phyloP scores from a whole-genome alignment of 2,329 filamentous ascomycete species.

The Colletotrichum sp. region DNA sequence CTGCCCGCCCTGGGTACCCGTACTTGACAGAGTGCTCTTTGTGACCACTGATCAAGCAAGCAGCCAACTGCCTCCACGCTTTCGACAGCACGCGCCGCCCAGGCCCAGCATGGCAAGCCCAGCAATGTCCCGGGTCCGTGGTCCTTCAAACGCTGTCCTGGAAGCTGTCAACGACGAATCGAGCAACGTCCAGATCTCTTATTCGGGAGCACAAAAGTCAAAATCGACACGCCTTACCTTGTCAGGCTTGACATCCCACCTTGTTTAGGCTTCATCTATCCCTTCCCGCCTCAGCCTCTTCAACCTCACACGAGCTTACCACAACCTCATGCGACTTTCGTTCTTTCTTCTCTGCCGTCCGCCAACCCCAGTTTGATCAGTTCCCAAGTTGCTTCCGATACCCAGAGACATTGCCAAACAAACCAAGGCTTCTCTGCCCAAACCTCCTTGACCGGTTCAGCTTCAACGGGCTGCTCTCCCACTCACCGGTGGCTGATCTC shows the following conservation, averaged over 20 bases:
- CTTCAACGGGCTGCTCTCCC: neutral
- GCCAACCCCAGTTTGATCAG: neutral
- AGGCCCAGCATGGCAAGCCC: constrained; percentile 2
- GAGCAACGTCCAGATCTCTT: constrained; percentile 18
- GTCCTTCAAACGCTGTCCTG: constrained; percentile 8
- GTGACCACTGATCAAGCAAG: neutral
- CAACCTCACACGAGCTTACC: neutral
- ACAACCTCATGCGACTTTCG: neutral
- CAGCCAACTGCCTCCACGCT: neutral
- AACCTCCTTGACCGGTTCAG: neutral
- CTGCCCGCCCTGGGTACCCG: neutral
- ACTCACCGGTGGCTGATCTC: neutral
- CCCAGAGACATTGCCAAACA: neutral
- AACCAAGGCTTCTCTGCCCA: neutral
- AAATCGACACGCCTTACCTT: constrained; percentile 17
- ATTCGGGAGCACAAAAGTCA: constrained; percentile 19
- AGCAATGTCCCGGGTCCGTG: neutral
- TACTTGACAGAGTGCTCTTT: neutral
- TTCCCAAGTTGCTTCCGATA: neutral
- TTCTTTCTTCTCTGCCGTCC: neutral
- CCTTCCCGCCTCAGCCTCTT: constrained; percentile 13
- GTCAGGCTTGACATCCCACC: constrained; percentile 17
- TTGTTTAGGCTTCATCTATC: neutral
- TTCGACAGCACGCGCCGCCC: neutral
- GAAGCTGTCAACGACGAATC: constrained; percentile 20